Percentiles rank a stretch among this genome's conserved stretches.
phyloP scores from a whole-genome alignment of 257 asterid genomes.

The Plantago elongata region DNA sequence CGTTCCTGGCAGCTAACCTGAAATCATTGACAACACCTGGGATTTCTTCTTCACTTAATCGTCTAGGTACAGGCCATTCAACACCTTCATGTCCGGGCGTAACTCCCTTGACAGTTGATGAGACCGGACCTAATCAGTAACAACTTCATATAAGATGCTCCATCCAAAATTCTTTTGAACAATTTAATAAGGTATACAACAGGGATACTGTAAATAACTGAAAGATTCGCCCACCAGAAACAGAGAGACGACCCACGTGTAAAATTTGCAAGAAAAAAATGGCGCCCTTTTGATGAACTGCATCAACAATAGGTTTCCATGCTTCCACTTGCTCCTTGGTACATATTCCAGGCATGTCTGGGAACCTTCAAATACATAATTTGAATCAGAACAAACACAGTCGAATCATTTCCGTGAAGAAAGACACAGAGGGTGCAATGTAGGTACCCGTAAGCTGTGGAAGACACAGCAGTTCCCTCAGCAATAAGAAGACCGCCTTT shows the following conservation, averaged over 20 bases:
- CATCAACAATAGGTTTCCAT: slow-evolving; percentile 48
- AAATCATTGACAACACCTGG: slow-evolving; percentile 24
- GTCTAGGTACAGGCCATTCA: slow-evolving; percentile 25
- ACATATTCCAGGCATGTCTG: slow-evolving; percentile 38
- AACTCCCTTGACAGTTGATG: slow-evolving; percentile 28
- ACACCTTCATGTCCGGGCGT: slow-evolving; percentile 25
- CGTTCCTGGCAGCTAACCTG: slow-evolving; percentile 30
- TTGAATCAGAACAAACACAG: not conserved
- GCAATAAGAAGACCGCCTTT: slow-evolving; percentile 34
- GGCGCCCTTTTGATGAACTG: slow-evolving; percentile 41
- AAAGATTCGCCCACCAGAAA: not conserved
- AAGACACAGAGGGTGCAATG: too few relatives aligned
- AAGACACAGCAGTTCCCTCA: slow-evolving; percentile 38
- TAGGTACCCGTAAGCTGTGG: not conserved
- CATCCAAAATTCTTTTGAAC: too few relatives aligned
- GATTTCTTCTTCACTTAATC: slow-evolving; percentile 25
- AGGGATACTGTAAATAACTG: too few relatives aligned
- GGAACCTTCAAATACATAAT: not conserved
- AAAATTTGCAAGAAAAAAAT: slow-evolving; percentile 43
- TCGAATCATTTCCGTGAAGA: not conserved
- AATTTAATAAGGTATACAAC: too few relatives aligned
- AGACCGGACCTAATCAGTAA: slow-evolving; percentile 25
- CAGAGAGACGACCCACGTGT: slow-evolving; percentile 46
- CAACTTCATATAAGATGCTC: too few relatives aligned
- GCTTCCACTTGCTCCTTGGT: slow-evolving; percentile 39